Percentiles rank a stretch among this genome's conserved stretches.
These are phyloP conservation scores for Panicum virgatum DNA, from an alignment of 202 grass and related monocot genomes.

Conservation along the genomic window DNA sequence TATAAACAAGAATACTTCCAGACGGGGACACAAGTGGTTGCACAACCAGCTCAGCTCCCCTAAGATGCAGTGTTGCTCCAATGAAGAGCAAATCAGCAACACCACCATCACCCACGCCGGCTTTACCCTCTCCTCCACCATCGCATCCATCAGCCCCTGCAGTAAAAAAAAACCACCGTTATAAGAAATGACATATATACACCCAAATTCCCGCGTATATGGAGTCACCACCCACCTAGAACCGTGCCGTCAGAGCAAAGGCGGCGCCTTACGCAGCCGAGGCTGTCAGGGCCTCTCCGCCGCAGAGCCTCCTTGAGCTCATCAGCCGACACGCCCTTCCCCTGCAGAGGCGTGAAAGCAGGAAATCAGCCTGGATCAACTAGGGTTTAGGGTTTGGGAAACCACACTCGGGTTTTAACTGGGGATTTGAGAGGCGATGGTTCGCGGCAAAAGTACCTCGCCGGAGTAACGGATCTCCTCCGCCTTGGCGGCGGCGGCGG, in stretches of 20 bases:
- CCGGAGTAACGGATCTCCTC: neutral
- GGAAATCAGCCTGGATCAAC: neutral
- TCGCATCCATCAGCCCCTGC: neutral
- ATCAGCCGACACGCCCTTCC: conserved; percentile 44
- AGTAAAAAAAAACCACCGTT: neutral
- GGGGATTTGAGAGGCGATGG: neutral
- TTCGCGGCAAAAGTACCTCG: conserved; percentile 27
- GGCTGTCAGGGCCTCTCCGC: conserved; percentile 64
- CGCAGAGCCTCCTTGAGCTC: conserved; percentile 69
- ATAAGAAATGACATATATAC: neutral
- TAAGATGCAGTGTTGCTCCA: conserved; percentile 78
- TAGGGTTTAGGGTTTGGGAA: conserved; percentile 18
- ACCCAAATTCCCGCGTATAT: neutral
- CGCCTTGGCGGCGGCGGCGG: neutral
- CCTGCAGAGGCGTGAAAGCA: conserved; percentile 15
- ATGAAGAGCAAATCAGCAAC: conserved; percentile 59
- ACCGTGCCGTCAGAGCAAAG: conserved; percentile 36
- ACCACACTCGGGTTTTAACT: neutral
- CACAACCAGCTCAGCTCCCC: conserved; percentile 53
- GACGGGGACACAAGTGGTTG: conserved; percentile 58
- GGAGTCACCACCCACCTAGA: neutral
- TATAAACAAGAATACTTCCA: conserved; percentile 83
- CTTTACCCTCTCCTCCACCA: neutral
- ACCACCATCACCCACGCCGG: neutral
- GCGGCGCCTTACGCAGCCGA: conserved; percentile 53